Base-by-base conservation (phyloP, 805 yeast species). In the Wickerhamiella sergipiensis region DNA sequence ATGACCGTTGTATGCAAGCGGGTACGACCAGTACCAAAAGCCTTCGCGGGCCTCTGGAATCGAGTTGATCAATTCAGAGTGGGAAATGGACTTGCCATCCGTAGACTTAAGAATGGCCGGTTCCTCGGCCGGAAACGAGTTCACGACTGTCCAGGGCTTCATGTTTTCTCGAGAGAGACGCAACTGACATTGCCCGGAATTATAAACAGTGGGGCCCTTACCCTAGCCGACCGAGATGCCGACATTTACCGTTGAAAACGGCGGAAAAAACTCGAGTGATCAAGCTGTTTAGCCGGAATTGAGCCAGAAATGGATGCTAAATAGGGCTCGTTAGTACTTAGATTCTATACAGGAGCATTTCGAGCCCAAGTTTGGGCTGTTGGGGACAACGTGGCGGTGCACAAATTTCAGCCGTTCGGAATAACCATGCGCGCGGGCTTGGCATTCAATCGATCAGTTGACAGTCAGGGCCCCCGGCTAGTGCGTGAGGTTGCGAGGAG, bases 1-100 rank as follows among this genome's bases (percentile, higher is more conserved):
- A 51, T 82, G 75, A 22, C 95, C 95, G 53, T 79, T 79, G 64
- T 78, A 78, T 26, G 83, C 64, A 2, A 75, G 65, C 7, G 92
- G 92, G 54, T 78, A 75, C 62, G 82, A 68, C 64, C 77, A 67
- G 57, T 81, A 73, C 57, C 71, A 71, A 40, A 78, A 62, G 7
- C 73, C 73, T 46, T 76, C 61, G 38, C 64, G 62, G 52, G 81
- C 71, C 9, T 68, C 77, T 0, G 81, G 78, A 4, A 74, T 55
- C 8, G 59, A 55, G 42, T 64, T 60, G 9, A 75, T 63, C 18
- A 75, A 58, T 18, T 49, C 54, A 26, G 26, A 45, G 21, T 46
- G 51, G 19, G 53, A 45, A 18, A 50, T 17, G 4, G 36, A 12
- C 1, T 23, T 26, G 17, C 57, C 59, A 21, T 46, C 49, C 1